Evolutionary conservation across 192 early-diverging fungal genomes (phyloP), one percentile per base, ranked within the genome.

Genomic region (Rhizophagus clarus): DNA sequence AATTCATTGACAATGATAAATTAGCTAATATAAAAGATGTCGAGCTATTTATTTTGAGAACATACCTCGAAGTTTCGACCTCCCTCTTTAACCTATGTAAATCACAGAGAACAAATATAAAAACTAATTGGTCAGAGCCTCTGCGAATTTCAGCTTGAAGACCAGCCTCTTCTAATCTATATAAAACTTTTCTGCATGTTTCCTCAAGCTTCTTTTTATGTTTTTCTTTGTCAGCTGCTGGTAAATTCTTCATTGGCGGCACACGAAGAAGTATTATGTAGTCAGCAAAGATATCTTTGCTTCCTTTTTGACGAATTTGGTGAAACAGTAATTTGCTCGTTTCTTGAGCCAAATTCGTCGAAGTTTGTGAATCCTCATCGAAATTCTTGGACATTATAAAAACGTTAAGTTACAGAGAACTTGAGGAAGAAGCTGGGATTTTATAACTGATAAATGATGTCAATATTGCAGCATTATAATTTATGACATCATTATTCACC

Each of bases 101-200:
- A n/a, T 90, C 87, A 79, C 94, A 94, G 68, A 86, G 80, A 10
- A 95, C 88, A 80, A 95, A 90, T 61, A 95, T 66, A 34, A 94
- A 87, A 32, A 95, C 72, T n/a, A 83, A 83, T 68, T 88, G 79
- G 75, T 84, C 79, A 77, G 83, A 78, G 76, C 91, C 86, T 66
- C 87, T 84, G 17, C 89, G 87, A 47, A 94, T 87, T 83, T 92
- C 89, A 45, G 89, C 88, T 28, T 84, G 81, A 26, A 96, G 90
- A 8, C 91, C 90, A 1, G 90, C 94, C 4, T 77, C 76, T 9
- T 82, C 61, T 74, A 95, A 85, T 29, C 90, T 89, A 26, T 37
- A 72, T 28, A 92, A 84, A 24, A 94, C 70, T 42, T 84, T 79
- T 34, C 86, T 75, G 81, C 93, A 89, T 1, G 90, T 78, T 14